A percentile compares a stretch with the other conserved stretches of the same genome.
These are phyloP conservation scores for Bondarzewia mesenterica DNA, from an alignment of 1,284 basidiomycete species.

Conservation along the genomic window DNA sequence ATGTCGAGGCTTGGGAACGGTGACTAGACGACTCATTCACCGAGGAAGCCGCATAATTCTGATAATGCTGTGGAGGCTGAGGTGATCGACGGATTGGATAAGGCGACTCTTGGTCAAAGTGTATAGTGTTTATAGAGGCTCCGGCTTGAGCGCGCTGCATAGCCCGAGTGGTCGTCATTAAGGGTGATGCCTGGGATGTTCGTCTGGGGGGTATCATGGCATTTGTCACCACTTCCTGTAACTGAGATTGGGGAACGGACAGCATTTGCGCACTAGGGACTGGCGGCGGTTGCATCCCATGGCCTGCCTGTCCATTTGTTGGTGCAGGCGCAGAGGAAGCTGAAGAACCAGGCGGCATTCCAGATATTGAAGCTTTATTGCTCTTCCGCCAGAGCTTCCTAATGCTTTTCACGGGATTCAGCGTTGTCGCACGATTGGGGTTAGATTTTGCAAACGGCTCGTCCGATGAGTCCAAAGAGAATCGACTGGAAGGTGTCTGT, in stretches of 20 bases:
- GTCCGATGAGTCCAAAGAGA: conserved; percentile 61
- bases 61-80: conserved; percentile 6
- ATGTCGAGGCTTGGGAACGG: not conserved
- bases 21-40: not conserved
- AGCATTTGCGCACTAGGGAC: not conserved
- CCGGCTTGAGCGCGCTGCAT: conserved; percentile 15
- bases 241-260: not conserved
- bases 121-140: conserved; percentile 33
- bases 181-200: conserved; percentile 7
- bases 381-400: conserved; percentile 71
- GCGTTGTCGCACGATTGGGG: conserved; percentile 19
- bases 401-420: conserved; percentile 63
- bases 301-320: not conserved
- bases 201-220: conserved; percentile 8
- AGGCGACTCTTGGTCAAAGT: conserved; percentile 60
- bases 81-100: conserved; percentile 38
- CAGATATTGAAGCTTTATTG: conserved; percentile 35
- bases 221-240: conserved; percentile 12
- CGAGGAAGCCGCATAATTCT: not conserved
- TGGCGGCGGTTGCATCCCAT: conserved; percentile 13
- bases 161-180: conserved; percentile 7
- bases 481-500: conserved; percentile 47
- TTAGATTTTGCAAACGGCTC: conserved; percentile 24
- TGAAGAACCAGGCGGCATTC: conserved; percentile 16
- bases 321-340: conserved; percentile 16